phyloP scores from a whole-genome alignment of 2,329 filamentous ascomycete species.

The Fusarium albidum region DNA sequence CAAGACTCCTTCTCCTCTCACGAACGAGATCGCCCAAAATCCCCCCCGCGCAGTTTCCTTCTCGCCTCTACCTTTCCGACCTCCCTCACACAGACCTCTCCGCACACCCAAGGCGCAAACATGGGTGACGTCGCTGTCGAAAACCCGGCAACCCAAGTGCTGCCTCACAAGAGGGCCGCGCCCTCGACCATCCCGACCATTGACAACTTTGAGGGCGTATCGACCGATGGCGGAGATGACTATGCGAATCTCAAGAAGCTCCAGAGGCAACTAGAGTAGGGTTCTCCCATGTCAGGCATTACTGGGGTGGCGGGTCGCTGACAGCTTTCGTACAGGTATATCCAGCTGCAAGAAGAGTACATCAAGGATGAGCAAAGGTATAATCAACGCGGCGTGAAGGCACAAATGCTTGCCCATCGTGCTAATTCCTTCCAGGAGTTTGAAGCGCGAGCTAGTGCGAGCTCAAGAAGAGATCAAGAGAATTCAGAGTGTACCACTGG shows the following conservation, averaged over 20 bases:
- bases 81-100: not conserved
- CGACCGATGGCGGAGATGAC: conserved; percentile 85
- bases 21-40: conserved; percentile 14
- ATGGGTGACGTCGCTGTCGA: conserved; percentile 93
- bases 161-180: conserved; percentile 82
- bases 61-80: not conserved
- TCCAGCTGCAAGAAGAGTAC: conserved; percentile 98
- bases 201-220: conserved; percentile 86
- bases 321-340: conserved; percentile 68
- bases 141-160: conserved; percentile 75
- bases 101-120: conserved; percentile 41
- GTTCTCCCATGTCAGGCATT: not conserved
- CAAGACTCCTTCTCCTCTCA: conserved; percentile 12
- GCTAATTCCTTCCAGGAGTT: conserved; percentile 66
- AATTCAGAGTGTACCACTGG: conserved; percentile 96
- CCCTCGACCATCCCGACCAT: conserved; percentile 87
- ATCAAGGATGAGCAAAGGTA: conserved; percentile 99
- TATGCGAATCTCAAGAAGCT: conserved; percentile 97
- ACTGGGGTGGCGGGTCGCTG: conserved; percentile 14
- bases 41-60: not conserved
- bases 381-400: conserved; percentile 11
- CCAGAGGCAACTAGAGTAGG: conserved; percentile 92
- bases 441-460: conserved; percentile 96
- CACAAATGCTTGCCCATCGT: not conserved
- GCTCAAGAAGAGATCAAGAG: conserved; percentile 99